Evolutionary conservation across 75 land plant species (phyloP).

Genomic region (Chamaecyparis obtusa): DNA sequence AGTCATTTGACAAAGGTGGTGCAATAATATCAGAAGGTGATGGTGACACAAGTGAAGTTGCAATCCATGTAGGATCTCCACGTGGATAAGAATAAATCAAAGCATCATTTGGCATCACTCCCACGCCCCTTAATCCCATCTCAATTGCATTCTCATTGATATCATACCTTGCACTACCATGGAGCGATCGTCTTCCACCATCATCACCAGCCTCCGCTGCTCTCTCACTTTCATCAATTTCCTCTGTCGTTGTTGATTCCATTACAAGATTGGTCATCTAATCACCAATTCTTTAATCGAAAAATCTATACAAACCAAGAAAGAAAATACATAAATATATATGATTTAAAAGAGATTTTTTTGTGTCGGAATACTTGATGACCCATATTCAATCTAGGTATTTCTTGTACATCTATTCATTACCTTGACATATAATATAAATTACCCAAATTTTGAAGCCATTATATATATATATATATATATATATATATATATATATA

Average conservation of each 20-base stretch:
- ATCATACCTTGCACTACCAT: background rate
- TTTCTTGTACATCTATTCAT: too few species aligned
- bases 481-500: too few species aligned
- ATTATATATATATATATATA: too few species aligned
- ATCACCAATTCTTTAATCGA: background rate
- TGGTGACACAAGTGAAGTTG: background rate
- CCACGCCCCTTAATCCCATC: background rate
- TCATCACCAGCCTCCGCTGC: background rate
- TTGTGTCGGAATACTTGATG: too few species aligned
- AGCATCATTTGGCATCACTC: background rate
- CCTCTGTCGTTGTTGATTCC: background rate
- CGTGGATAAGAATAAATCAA: background rate
- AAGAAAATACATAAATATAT: too few species aligned
- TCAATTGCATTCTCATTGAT: background rate
- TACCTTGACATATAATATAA: too few species aligned
- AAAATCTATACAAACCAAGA: too few species aligned
- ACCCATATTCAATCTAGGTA: too few species aligned
- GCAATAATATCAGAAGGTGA: background rate
- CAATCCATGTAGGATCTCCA: background rate
- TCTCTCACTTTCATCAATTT: background rate
- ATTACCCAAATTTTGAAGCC: too few species aligned
- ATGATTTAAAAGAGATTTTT: too few species aligned
- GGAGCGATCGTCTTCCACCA: background rate
- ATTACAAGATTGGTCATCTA: background rate
- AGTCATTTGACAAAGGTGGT: background rate